Evolutionary conservation across 2,329 filamentous ascomycete genomes (phyloP).

Genomic region (Fusarium drepaniforme): DNA sequence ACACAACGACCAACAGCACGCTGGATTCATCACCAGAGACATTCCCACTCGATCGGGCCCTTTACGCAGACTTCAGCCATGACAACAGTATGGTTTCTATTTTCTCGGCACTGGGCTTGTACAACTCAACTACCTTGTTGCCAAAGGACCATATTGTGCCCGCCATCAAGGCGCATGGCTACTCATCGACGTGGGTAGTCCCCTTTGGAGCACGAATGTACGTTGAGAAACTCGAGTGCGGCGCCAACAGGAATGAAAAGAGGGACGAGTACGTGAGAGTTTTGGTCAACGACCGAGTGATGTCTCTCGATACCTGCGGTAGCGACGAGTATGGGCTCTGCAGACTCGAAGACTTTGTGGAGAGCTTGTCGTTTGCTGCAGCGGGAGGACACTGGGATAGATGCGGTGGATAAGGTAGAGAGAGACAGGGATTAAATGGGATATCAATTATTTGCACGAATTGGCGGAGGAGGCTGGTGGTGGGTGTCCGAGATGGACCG

Average conservation of each 20-base stretch:
- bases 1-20: slow-evolving; percentile 82
- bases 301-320: slow-evolving; percentile 77
- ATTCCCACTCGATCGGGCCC: slow-evolving; percentile 76
- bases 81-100: slow-evolving; percentile 88
- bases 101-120: slow-evolving; percentile 82
- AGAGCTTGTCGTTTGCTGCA: slow-evolving; percentile 80
- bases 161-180: slow-evolving; percentile 71
- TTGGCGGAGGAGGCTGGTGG: background rate
- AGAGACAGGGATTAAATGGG: slow-evolving; percentile 14
- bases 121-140: slow-evolving; percentile 72
- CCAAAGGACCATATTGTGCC: slow-evolving; percentile 63
- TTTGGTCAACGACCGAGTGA: slow-evolving; percentile 86
- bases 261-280: slow-evolving; percentile 83
- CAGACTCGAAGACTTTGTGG: slow-evolving; percentile 75
- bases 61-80: slow-evolving; percentile 94
- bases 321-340: slow-evolving; percentile 80
- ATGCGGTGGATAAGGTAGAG: slow-evolving; percentile 20
- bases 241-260: slow-evolving; percentile 68
- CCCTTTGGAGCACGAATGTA: slow-evolving; percentile 87
- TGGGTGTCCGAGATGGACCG: slow-evolving; percentile 5
- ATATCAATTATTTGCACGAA: slow-evolving; percentile 25
- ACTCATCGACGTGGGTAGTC: slow-evolving; percentile 81
- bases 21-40: slow-evolving; percentile 75
- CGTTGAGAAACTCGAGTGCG: slow-evolving; percentile 87
- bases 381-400: slow-evolving; percentile 77